These are phyloP conservation scores for Anisodus tanguticus DNA, from an alignment of 257 asterid genomes.

Conservation along the genomic window DNA sequence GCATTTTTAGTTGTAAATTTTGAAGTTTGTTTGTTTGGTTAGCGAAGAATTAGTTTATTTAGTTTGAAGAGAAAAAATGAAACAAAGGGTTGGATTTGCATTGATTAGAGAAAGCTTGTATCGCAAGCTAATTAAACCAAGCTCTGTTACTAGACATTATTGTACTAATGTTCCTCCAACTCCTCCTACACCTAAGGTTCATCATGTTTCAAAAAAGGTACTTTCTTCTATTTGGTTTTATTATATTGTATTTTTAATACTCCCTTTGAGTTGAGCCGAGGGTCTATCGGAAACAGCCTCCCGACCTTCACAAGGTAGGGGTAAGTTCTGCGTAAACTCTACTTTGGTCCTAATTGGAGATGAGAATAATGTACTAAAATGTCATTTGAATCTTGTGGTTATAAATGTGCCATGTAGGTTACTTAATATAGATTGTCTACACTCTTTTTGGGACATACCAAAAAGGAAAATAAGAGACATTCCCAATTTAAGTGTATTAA, in stretches of 20 bases:
- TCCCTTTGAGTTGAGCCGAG: no score
- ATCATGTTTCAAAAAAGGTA: slow-evolving; percentile 47
- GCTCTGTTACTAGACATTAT: slow-evolving; percentile 26
- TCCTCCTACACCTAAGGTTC: slow-evolving; percentile 29
- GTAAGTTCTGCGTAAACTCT: no score
- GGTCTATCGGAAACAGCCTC: no score
- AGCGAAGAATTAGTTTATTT: neutral
- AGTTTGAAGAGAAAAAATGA: slow-evolving; percentile 31
- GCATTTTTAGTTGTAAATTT: neutral
- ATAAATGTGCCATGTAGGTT: no score
- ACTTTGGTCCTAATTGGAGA: no score
- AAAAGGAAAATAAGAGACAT: no score
- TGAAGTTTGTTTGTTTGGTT: neutral
- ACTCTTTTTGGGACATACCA: no score
- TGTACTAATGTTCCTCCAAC: slow-evolving; percentile 34
- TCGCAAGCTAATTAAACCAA: slow-evolving; percentile 26
- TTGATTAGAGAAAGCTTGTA: slow-evolving; percentile 34
- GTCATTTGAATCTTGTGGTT: no score
- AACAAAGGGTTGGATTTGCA: slow-evolving; percentile 26
- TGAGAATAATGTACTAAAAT: no score
- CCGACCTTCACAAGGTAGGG: no score
- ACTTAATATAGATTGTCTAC: no score
- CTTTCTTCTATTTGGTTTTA: neutral
- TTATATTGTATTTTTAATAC: neutral
- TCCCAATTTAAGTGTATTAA: no score